A percentile compares a stretch with the other conserved stretches of the same genome.
phyloP scores from a whole-genome alignment of 1,139 yeast species.

The Saccharomyces hybrid region DNA sequence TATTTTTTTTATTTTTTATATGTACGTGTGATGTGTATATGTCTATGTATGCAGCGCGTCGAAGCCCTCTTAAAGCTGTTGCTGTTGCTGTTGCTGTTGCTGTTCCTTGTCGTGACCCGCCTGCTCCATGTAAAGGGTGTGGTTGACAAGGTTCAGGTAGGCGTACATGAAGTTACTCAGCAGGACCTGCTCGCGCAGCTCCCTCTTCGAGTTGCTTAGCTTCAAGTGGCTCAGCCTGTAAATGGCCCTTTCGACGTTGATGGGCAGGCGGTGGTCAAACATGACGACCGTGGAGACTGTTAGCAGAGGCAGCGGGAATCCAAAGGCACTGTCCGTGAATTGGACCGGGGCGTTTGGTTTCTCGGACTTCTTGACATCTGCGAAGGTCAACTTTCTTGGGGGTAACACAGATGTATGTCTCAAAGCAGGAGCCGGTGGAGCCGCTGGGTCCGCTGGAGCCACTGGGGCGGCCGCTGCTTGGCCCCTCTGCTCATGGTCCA shows the following conservation, averaged over 20 bases:
- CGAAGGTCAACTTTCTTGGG: constrained; percentile 28
- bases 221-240: constrained; percentile 84
- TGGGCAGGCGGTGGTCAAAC: constrained; percentile 79
- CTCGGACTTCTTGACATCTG: constrained; percentile 25
- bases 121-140: constrained; percentile 66
- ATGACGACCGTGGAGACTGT: constrained; percentile 63
- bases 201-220: constrained; percentile 84
- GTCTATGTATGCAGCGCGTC: background rate
- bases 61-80: background rate
- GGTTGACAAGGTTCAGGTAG: constrained; percentile 84
- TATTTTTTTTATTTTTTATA: background rate
- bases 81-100: background rate
- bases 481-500: background rate
- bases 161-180: constrained; percentile 94
- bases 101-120: constrained; percentile 28
- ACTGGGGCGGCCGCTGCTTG: background rate
- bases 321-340: constrained; percentile 73
- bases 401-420: constrained; percentile 9
- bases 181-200: constrained; percentile 80
- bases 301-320: constrained; percentile 73
- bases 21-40: constrained; percentile 2
- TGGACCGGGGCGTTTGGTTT: constrained; percentile 60
- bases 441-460: background rate
- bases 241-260: constrained; percentile 89
- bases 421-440: background rate